phyloP scores from a whole-genome alignment of 176 grass and related monocot genomes.

The Oryza nivara region DNA sequence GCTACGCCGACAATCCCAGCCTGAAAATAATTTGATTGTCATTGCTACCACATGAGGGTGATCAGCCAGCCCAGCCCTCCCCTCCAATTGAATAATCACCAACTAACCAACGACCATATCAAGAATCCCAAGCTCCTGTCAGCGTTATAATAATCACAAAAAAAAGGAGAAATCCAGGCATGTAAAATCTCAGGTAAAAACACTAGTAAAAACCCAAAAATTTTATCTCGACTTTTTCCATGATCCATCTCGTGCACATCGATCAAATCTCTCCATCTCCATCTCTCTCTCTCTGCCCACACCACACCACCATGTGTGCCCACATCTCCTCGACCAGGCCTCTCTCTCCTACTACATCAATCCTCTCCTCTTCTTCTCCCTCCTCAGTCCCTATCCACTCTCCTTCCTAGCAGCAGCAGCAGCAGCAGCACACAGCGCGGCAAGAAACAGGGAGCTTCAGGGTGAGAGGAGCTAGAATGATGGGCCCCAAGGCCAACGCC shows the following conservation, averaged over 20 bases:
- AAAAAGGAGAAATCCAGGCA: not conserved
- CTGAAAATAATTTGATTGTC: slow-evolving; percentile 19
- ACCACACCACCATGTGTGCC: slow-evolving; percentile 47
- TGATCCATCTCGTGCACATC: not conserved
- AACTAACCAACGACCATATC: slow-evolving; percentile 45
- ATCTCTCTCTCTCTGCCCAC: slow-evolving; percentile 11
- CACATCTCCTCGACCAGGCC: slow-evolving; percentile 47
- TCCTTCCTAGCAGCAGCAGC: not conserved
- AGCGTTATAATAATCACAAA: not conserved
- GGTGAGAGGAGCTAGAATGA: slow-evolving; percentile 50
- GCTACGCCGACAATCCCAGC: not conserved
- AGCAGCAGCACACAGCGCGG: not conserved
- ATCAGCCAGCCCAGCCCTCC: not conserved
- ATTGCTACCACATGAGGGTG: not conserved
- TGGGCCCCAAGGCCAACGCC: slow-evolving; percentile 45
- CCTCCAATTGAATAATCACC: slow-evolving; percentile 15
- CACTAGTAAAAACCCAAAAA: not conserved
- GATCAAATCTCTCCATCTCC: slow-evolving; percentile 17
- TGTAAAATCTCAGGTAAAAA: slow-evolving; percentile 35
- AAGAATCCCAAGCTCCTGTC: slow-evolving; percentile 41
- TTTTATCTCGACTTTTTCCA: slow-evolving; percentile 9
- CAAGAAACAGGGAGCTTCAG: not conserved
- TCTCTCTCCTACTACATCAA: not conserved
- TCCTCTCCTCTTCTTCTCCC: slow-evolving; percentile 24
- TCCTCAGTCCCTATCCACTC: slow-evolving; percentile 32